Evolutionary conservation across 768 basidiomycete species (phyloP), one percentile per base, ranked within the genome.

Genomic region (Tricholoma furcatifolium): DNA sequence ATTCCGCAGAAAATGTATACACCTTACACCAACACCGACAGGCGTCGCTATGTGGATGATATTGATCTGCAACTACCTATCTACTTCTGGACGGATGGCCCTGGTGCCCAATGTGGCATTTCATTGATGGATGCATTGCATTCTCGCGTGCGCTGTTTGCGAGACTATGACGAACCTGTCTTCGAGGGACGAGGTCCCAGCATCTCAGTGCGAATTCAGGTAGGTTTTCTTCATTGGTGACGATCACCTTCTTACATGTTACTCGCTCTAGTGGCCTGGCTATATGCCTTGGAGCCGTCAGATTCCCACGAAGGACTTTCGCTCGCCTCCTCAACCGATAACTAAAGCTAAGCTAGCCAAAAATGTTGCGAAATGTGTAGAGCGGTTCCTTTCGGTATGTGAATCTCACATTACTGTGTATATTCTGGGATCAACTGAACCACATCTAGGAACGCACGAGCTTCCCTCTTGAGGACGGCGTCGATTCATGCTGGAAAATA

Each of bases 271-370:
- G 88, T 91, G 89, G 89, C 88, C 87, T 5, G 87, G 89, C 1
- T 91, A 91, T 59, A 72, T 81, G 27, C 77, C 81, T 42, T 91
- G 87, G 87, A 87, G 84, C 51, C 78, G 86, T 50, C 89, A 91
- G 64, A 91, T 91, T 55, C 89, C 89, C 8, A 91, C 88, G 2
- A 82, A 83, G 65, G 88, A 91, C 67, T 91, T 90, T 65, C 79
- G 81, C 35, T 88, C 80, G 56, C 88, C 89, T 0, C 89, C 87
- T 35, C 80, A 85, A 6, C 88, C 85, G 3, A 88, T 91, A 59
- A 91, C 88, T 1, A 77, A 80, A 46, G 78, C 81, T 17, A 91
- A 91, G 63, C 74, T 91, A 15, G 88, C 87, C 0, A 88, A 88
- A 64, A 90, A 89, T 50, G 80, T 91, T 7, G 88, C 88, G 1